Evolutionary conservation across 768 basidiomycete species (phyloP).

Genomic region (Termitomyces sp.): DNA sequence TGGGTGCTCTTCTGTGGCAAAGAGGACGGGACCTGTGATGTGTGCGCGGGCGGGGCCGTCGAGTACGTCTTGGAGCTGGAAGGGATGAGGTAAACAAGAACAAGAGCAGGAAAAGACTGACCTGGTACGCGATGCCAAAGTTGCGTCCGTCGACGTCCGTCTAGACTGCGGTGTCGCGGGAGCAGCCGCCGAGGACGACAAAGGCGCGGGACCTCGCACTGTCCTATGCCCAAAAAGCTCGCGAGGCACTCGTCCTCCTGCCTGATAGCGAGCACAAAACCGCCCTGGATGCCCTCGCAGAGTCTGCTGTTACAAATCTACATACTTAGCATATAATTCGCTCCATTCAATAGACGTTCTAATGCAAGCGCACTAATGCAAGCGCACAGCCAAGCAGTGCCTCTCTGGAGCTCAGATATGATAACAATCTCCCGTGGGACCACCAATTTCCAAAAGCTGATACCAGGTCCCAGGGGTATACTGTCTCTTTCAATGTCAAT

Average conservation of each 20-base stretch:
- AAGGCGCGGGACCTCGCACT: conserved; percentile 73
- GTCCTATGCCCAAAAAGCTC: conserved; percentile 71
- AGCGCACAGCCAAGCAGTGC: no score
- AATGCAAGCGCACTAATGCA: no score
- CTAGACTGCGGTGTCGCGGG: conserved; percentile 68
- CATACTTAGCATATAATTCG: no score
- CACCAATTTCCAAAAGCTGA: background rate
- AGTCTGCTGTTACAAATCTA: conserved; percentile 59
- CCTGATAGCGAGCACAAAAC: conserved; percentile 78
- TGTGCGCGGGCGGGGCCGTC: conserved; percentile 23
- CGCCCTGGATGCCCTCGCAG: conserved; percentile 70
- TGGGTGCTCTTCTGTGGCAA: conserved; percentile 81
- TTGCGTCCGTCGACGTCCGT: conserved; percentile 91
- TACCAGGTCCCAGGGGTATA: background rate
- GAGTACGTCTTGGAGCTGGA: conserved; percentile 76
- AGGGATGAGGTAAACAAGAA: conserved; percentile 25
- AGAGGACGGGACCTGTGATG: conserved; percentile 80
- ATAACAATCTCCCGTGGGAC: background rate
- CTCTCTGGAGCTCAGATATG: no score
- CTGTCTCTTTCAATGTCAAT: no score
- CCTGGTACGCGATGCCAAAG: conserved; percentile 72
- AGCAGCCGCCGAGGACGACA: conserved; percentile 81
- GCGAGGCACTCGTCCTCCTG: conserved; percentile 57
- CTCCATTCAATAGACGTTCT: no score
- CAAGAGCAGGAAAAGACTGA: background rate